Percentiles rank a stretch among this genome's conserved stretches.
Evolutionary conservation across 2,329 filamentous ascomycete species (phyloP).

Genomic region (Colletotrichum sp.): DNA sequence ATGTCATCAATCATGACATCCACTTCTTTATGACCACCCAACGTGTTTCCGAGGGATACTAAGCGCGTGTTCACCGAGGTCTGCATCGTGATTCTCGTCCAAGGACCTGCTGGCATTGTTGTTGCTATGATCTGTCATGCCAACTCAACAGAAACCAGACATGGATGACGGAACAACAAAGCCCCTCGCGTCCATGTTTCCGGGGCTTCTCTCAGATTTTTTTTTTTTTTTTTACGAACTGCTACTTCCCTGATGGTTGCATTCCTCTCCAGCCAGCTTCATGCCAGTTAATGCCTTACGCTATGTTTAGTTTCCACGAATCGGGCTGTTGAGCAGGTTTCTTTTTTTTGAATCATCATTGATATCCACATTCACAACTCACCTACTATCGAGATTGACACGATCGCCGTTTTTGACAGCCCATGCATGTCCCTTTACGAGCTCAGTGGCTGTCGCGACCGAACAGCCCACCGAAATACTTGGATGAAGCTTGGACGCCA

Average conservation of each 20-base stretch:
- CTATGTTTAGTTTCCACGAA: not conserved
- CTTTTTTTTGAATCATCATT: not conserved
- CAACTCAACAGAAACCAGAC: not conserved
- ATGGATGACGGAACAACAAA: not conserved
- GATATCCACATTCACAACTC: not conserved
- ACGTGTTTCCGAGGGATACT: fast-evolving
- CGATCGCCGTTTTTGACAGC: not conserved
- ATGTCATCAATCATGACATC: not conserved
- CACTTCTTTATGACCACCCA: not conserved
- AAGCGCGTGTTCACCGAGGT: not conserved
- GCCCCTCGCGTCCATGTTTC: not conserved
- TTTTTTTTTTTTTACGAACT: not conserved
- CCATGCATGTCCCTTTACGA: not conserved
- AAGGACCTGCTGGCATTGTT: not conserved
- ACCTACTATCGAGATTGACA: not conserved
- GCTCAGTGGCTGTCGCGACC: not conserved
- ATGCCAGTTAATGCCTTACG: not conserved
- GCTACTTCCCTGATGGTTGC: not conserved
- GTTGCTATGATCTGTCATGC: not conserved
- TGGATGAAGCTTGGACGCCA: not conserved
- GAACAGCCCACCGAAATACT: not conserved
- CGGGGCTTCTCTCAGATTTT: not conserved
- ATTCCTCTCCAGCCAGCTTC: not conserved
- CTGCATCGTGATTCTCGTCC: not conserved
- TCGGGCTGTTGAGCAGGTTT: not conserved